These are phyloP conservation scores for Xylaria palmicola DNA, from an alignment of 495 filamentous ascomycete genomes.

Conservation along the genomic window DNA sequence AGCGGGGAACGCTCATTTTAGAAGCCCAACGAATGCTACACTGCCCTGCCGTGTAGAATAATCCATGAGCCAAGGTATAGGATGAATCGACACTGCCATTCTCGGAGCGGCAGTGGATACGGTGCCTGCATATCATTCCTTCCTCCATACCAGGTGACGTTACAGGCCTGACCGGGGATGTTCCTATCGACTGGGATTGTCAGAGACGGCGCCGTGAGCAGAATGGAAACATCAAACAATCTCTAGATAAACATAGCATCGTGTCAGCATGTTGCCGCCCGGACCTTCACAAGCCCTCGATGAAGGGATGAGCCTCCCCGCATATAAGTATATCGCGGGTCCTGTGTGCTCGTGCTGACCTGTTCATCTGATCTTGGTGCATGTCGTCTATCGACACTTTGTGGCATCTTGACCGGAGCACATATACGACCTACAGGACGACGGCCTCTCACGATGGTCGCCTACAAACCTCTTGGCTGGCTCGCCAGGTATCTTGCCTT, in stretches of 20 bases:
- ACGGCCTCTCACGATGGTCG: slow-evolving; percentile 9
- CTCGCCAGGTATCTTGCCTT: slow-evolving; percentile 11
- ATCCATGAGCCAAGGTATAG: background rate
- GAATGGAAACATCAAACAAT: slow-evolving; percentile 1
- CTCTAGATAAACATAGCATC: background rate
- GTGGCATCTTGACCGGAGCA: background rate
- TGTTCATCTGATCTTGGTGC: background rate
- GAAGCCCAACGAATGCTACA: background rate
- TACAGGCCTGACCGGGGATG: background rate
- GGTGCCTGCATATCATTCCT: background rate
- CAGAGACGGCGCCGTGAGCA: background rate
- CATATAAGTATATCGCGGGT: background rate
- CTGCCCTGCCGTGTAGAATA: background rate
- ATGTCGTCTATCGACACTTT: background rate
- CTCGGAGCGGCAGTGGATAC: background rate
- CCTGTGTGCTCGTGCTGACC: background rate
- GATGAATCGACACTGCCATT: background rate
- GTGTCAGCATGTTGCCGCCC: background rate
- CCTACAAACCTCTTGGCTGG: slow-evolving; percentile 5
- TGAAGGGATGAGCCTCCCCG: background rate
- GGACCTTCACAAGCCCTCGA: background rate
- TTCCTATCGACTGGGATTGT: background rate
- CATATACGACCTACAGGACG: background rate
- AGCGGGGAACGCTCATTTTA: background rate
- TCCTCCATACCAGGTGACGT: background rate